Evolutionary conservation across 352 stramenopile species (phyloP), one percentile per base, ranked within the genome.

Genomic region (Phytophthora sojae): DNA sequence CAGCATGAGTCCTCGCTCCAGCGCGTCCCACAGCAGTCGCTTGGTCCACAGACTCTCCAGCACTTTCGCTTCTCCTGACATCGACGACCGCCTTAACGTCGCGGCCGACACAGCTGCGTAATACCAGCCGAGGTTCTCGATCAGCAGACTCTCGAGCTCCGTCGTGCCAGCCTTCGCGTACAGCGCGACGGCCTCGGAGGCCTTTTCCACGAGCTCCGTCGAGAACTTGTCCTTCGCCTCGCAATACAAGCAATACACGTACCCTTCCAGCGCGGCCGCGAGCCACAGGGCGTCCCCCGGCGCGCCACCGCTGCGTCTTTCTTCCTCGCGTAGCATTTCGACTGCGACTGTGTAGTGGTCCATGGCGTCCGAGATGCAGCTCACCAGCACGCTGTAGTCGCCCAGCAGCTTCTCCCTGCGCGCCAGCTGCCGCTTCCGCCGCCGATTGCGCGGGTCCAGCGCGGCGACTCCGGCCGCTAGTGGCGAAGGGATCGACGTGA

Each of bases 391-490:
- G 11, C 81, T 82, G 65, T 94, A 96, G 60, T 96, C 90, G 0
- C 86, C 90, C 59, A 95, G 80, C 23, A 96, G 81, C 58, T 96
- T 96, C 8, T 86, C 71, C 14, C 92, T 78, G 2, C 90, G 83
- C 29, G 81, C 85, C 3, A 85, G 30, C 49, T 92, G 80, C 19
- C 85, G 69, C 49, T 88, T 88, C 21, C 71, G 71, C 26, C 62
- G 57, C 23, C 82, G 77, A 57, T 76, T 76, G 15, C 82, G 85
- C 23, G 78, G 73, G 50, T 94, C 86, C 8, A 76, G 51, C 6
- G 80, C 71, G 26, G 72, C 68, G 39, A 69, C 70, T 37, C 57
- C 57, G 54, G 62, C 63, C 52, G 68, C 63, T 49, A 84, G 57
- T 25, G 77, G 73, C 6, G 76, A 80, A 32, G 81, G 67, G 51